Evolutionary conservation across 306 rosid genomes (phyloP).

Genomic region (Sesbania bispinosa): DNA sequence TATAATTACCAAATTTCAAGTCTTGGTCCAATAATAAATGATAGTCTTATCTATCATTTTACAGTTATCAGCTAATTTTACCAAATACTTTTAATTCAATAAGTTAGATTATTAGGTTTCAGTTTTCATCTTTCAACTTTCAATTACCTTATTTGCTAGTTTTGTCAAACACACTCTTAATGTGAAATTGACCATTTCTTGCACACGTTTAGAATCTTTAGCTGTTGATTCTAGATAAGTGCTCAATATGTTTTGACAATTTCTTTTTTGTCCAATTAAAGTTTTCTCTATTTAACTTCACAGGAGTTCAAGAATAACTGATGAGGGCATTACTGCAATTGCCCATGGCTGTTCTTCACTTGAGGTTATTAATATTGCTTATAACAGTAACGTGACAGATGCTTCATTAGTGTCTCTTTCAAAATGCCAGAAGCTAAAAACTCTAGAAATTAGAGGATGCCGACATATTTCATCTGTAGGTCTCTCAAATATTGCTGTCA

Average conservation of each 20-base stretch:
- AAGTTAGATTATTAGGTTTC: too few relatives aligned
- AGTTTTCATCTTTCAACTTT: too few relatives aligned
- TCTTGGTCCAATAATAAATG: too few relatives aligned
- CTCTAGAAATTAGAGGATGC: slow-evolving; percentile 64
- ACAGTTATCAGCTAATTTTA: too few relatives aligned
- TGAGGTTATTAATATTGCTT: slow-evolving; percentile 57
- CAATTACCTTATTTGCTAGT: too few relatives aligned
- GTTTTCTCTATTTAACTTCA: slow-evolving; percentile 1
- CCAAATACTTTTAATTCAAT: too few relatives aligned
- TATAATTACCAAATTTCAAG: too few relatives aligned
- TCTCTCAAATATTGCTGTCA: slow-evolving; percentile 44
- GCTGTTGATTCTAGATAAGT: not conserved
- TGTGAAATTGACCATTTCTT: not conserved
- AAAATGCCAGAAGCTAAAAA: slow-evolving; percentile 46
- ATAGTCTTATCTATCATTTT: too few relatives aligned
- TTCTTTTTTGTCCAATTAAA: not conserved
- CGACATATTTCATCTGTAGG: slow-evolving; percentile 48
- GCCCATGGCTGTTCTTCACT: slow-evolving; percentile 61
- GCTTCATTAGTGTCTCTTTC: slow-evolving; percentile 52
- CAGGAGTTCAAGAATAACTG: slow-evolving; percentile 58
- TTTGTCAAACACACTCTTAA: too few relatives aligned
- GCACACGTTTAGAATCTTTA: not conserved
- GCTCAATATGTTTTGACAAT: not conserved
- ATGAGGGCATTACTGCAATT: slow-evolving; percentile 50
- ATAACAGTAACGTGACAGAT: slow-evolving; percentile 52